These are phyloP conservation scores for Lyophyllum atratum DNA, from an alignment of 768 basidiomycete species.

Conservation along the genomic window DNA sequence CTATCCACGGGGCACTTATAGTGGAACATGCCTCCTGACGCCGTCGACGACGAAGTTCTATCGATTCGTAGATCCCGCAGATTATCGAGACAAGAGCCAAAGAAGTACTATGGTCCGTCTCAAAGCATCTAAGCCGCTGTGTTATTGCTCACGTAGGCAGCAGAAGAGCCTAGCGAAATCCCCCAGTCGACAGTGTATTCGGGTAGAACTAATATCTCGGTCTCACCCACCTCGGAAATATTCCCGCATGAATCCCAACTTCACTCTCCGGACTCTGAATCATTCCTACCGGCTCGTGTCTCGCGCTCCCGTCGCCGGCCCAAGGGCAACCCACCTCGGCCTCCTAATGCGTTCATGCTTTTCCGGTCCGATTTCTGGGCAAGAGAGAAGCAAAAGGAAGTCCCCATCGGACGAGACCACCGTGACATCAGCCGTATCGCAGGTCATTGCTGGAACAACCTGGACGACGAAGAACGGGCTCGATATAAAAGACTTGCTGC, in stretches of 20 bases:
- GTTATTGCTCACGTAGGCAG: neutral
- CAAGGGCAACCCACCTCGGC: conserved; percentile 60
- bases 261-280: neutral
- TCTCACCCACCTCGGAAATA: neutral
- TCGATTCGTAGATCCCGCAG: conserved; percentile 43
- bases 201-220: too few relatives aligned
- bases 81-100: conserved; percentile 40
- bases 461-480: conserved; percentile 40
- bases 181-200: conserved; percentile 6
- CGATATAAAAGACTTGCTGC: conserved; percentile 46
- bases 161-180: conserved; percentile 10
- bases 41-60: conserved; percentile 10
- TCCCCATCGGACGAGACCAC: conserved; percentile 60
- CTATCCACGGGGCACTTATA: conserved; percentile 4
- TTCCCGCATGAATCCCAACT: neutral
- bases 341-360: conserved; percentile 77
- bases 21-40: conserved; percentile 7
- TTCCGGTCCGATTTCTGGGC: conserved; percentile 68
- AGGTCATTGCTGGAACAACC: conserved; percentile 59
- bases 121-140: neutral
- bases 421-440: conserved; percentile 68
- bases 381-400: conserved; percentile 46
- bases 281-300: conserved; percentile 1
- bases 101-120: conserved; percentile 28
- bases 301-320: conserved; percentile 26